Evolutionary conservation across 805 yeast species (phyloP).

Genomic region (Pichia thaimueangensis): DNA sequence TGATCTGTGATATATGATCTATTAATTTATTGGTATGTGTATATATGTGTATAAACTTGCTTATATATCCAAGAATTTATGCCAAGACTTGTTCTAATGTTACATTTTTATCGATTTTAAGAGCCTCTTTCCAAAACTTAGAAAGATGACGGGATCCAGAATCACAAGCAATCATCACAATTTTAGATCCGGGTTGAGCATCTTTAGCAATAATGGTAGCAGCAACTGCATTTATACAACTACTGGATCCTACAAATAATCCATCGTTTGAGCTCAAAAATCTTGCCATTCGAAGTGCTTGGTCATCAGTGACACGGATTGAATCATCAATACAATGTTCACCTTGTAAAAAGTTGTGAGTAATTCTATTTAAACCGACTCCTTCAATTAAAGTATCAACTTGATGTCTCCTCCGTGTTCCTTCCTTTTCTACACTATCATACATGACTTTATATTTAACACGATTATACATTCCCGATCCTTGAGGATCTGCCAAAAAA

Average conservation of each 20-base stretch:
- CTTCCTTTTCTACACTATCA: conserved; percentile 82
- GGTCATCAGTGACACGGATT: conserved; percentile 67
- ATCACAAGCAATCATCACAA: conserved; percentile 87
- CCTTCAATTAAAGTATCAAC: conserved; percentile 95
- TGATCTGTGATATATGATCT: too few species aligned
- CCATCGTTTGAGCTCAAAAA: conserved; percentile 79
- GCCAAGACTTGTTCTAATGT: conserved; percentile 34
- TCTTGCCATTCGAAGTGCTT: conserved; percentile 87
- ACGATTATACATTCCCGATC: conserved; percentile 83
- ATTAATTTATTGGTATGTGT: too few species aligned
- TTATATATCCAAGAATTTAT: too few species aligned
- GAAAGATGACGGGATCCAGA: conserved; percentile 86
- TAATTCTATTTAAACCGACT: conserved; percentile 81
- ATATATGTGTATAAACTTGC: too few species aligned
- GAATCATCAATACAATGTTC: conserved; percentile 71
- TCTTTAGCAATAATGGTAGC: conserved; percentile 54
- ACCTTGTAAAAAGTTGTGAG: conserved; percentile 72
- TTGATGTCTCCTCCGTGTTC: conserved; percentile 90
- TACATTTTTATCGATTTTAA: conserved; percentile 31
- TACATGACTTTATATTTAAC: conserved; percentile 92
- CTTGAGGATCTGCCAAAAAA: conserved; percentile 91
- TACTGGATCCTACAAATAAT: conserved; percentile 82
- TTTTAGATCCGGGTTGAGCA: conserved; percentile 52
- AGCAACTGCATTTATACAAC: conserved; percentile 93
- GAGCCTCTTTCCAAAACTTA: conserved; percentile 83